These are phyloP conservation scores for Alternaria sp. DNA, from an alignment of 2,329 filamentous ascomycete species.

Conservation along the genomic window DNA sequence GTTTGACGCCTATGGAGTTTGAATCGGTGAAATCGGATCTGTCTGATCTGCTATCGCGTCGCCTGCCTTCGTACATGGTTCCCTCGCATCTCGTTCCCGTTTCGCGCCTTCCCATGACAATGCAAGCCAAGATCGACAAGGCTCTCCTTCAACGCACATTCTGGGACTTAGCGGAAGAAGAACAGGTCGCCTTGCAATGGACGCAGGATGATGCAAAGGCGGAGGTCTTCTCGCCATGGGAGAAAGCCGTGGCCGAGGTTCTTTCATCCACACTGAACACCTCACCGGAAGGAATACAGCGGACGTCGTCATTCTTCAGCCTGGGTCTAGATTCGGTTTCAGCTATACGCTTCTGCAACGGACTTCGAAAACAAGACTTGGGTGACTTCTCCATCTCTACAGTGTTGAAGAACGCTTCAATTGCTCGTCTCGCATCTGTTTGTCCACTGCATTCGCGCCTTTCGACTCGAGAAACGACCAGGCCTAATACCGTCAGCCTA, in stretches of 20 bases:
- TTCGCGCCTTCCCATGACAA: constrained; percentile 70
- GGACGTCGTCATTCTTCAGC: constrained; percentile 75
- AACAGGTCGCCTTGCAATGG: constrained; percentile 52
- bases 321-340: constrained; percentile 84
- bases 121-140: constrained; percentile 77
- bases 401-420: constrained; percentile 71
- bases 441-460: background rate
- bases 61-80: constrained; percentile 78
- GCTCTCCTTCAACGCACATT: constrained; percentile 59
- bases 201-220: constrained; percentile 43
- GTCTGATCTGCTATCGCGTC: constrained; percentile 60
- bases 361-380: constrained; percentile 57
- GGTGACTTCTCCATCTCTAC: constrained; percentile 68
- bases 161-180: constrained; percentile 51
- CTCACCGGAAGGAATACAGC: constrained; percentile 57
- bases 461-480: background rate
- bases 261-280: constrained; percentile 61
- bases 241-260: constrained; percentile 62
- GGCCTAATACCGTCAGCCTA: background rate
- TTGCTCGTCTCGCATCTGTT: constrained; percentile 63
- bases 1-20: constrained; percentile 48
- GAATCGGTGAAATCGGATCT: constrained; percentile 49
- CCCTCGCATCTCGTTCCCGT: constrained; percentile 77
- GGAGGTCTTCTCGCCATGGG: constrained; percentile 60
- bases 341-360: constrained; percentile 72